Evolutionary conservation across 352 stramenopile species (phyloP).

Genomic region (Globisporangium canariense): DNA sequence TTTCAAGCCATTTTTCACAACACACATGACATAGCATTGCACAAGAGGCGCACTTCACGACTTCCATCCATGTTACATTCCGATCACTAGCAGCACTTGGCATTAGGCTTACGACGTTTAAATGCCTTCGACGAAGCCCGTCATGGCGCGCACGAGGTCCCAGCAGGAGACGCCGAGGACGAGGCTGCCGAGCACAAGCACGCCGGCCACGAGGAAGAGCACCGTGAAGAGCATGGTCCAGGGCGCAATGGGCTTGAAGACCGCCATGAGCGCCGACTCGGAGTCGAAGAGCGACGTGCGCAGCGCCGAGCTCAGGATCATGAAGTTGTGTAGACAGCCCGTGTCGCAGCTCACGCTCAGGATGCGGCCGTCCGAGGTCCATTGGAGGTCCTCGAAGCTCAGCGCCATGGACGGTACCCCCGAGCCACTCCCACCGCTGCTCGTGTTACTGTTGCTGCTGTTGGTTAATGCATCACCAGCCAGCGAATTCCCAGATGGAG

Average conservation of each 20-base stretch:
- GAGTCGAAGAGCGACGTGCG: slow-evolving; percentile 55
- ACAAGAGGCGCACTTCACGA: not conserved
- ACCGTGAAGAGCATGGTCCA: slow-evolving; percentile 63
- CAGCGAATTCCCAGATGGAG: not conserved
- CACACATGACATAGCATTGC: not conserved
- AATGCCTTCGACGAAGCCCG: slow-evolving; percentile 52
- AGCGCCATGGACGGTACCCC: slow-evolving; percentile 24
- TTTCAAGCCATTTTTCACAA: slow-evolving; percentile 1
- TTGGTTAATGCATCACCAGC: not conserved
- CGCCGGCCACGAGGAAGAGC: slow-evolving; percentile 39
- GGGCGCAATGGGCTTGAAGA: slow-evolving; percentile 59
- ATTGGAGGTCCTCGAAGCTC: slow-evolving; percentile 76
- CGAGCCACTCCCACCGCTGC: slow-evolving; percentile 15
- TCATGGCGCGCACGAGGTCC: slow-evolving; percentile 61
- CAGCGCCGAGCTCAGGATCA: slow-evolving; percentile 69
- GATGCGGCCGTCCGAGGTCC: slow-evolving; percentile 88
- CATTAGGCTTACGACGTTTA: not conserved
- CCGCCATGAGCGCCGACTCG: slow-evolving; percentile 50
- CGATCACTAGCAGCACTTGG: not conserved
- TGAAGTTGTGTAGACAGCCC: slow-evolving; percentile 90
- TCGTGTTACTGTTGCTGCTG: not conserved
- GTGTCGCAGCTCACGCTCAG: slow-evolving; percentile 82
- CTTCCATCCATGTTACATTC: not conserved
- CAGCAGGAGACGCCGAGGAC: slow-evolving; percentile 45
- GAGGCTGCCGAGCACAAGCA: slow-evolving; percentile 46